Evolutionary conservation across 805 yeast genomes (phyloP).

Genomic region (Starmerella tilneyi): DNA sequence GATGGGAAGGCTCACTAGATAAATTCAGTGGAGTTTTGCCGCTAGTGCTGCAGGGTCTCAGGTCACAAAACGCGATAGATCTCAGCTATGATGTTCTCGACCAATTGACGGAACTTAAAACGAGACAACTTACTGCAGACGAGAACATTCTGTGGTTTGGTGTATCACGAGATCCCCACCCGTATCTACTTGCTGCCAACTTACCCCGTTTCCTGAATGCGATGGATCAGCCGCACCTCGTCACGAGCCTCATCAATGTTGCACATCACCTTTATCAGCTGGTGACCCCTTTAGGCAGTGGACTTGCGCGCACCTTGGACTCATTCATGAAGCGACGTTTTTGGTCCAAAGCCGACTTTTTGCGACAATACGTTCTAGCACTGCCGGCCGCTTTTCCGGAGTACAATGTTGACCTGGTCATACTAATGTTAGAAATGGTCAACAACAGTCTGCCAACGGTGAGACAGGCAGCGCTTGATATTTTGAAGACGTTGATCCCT

Average conservation of each 20-base stretch:
- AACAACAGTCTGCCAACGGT: conserved; percentile 74
- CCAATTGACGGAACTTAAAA: conserved; percentile 40
- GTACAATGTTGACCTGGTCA: conserved; percentile 62
- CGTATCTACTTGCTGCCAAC: conserved; percentile 65
- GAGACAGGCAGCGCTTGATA: conserved; percentile 64
- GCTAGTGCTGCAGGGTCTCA: conserved; percentile 66
- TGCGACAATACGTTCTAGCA: conserved; percentile 66
- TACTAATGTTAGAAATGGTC: conserved; percentile 65
- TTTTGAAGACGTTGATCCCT: conserved; percentile 66
- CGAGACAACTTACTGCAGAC: conserved; percentile 45
- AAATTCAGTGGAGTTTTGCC: conserved; percentile 80
- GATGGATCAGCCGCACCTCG: conserved; percentile 45
- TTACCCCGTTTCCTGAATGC: conserved; percentile 80
- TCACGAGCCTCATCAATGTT: conserved; percentile 46
- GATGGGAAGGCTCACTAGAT: conserved; percentile 66
- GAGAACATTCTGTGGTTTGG: conserved; percentile 51
- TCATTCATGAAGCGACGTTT: conserved; percentile 72
- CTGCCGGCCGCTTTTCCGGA: conserved; percentile 62
- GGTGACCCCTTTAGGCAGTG: conserved; percentile 34
- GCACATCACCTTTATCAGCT: conserved; percentile 33
- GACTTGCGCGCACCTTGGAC: conserved; percentile 59
- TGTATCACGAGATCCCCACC: conserved; percentile 48
- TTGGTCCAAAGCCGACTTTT: conserved; percentile 81
- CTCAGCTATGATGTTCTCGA: conserved; percentile 65
- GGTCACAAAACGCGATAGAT: conserved; percentile 73